phyloP scores from a whole-genome alignment of 495 filamentous ascomycete species.

The Talaromyces nanjingensis region DNA sequence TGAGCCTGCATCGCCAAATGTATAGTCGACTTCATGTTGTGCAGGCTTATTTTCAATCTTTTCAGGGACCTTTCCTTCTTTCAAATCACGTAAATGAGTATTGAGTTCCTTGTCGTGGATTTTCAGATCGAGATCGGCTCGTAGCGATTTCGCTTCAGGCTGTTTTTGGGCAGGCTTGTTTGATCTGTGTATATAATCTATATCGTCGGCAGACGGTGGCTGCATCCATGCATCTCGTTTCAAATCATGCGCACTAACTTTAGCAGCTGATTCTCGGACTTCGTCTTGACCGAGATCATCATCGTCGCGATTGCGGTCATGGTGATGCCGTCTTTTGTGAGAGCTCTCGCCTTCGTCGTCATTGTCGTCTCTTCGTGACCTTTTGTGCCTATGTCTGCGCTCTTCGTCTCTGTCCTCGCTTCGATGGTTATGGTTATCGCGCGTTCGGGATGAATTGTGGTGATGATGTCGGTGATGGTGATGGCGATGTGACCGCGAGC shows the following conservation, averaged over 20 bases:
- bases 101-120: constrained; percentile 82
- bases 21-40: constrained; percentile 67
- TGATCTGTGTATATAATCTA: constrained; percentile 76
- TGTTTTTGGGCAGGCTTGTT: constrained; percentile 33
- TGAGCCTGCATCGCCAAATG: constrained; percentile 82
- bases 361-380: constrained; percentile 42
- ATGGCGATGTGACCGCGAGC: constrained; percentile 26
- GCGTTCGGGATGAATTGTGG: constrained; percentile 39
- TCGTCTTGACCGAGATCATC: constrained; percentile 11
- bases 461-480: constrained; percentile 24
- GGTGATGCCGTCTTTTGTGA: constrained; percentile 29
- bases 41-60: constrained; percentile 44
- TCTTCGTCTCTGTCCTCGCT: constrained; percentile 32
- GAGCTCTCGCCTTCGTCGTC: constrained; percentile 30
- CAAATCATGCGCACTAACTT: constrained; percentile 14
- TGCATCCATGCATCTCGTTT: constrained; percentile 93
- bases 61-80: constrained; percentile 46
- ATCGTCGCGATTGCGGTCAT: constrained; percentile 21
- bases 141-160: constrained; percentile 42
- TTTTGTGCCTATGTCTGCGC: constrained; percentile 47
- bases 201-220: constrained; percentile 67
- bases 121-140: constrained; percentile 64
- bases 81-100: constrained; percentile 56
- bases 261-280: neutral
- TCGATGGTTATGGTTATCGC: constrained; percentile 26